phyloP scores from a whole-genome alignment of 2,329 filamentous ascomycete genomes.

The Aotearoamyces nothofagi region DNA sequence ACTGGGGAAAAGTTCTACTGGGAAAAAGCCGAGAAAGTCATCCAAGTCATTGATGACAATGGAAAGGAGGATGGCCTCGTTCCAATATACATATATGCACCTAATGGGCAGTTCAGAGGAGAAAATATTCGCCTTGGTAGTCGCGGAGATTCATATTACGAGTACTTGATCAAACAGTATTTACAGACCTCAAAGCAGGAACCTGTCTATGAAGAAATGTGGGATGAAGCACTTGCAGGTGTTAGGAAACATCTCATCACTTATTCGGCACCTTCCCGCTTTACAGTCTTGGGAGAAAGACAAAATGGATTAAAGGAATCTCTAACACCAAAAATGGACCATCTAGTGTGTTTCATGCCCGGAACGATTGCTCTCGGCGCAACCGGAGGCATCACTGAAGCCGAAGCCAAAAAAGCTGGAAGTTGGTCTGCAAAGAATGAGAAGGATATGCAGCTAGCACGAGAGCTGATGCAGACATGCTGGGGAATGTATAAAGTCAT shows the following conservation, averaged over 20 bases:
- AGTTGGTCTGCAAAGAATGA: conserved; percentile 70
- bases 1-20: conserved; percentile 89
- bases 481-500: conserved; percentile 95
- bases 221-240: conserved; percentile 71
- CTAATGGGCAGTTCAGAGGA: conserved; percentile 64
- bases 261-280: conserved; percentile 64
- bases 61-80: conserved; percentile 66
- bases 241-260: conserved; percentile 86
- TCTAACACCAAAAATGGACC: conserved; percentile 88
- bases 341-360: conserved; percentile 93
- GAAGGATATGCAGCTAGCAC: conserved; percentile 73
- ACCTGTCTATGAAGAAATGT: conserved; percentile 78
- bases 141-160: conserved; percentile 93
- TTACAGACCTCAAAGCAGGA: conserved; percentile 84
- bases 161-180: conserved; percentile 98
- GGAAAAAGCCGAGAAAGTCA: conserved; percentile 82
- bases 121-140: conserved; percentile 84
- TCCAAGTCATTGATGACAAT: conserved; percentile 79
- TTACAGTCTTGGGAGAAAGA: conserved; percentile 84
- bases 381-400: conserved; percentile 63
- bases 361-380: conserved; percentile 85
- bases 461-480: conserved; percentile 90
- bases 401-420: conserved; percentile 55
- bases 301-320: conserved; percentile 52
- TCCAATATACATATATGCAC: conserved; percentile 79